Percentiles rank a stretch among this genome's conserved stretches.
These are phyloP conservation scores for Pseudogymnoascus verrucosus DNA, from an alignment of 2,329 filamentous ascomycete species.

Conservation along the genomic window DNA sequence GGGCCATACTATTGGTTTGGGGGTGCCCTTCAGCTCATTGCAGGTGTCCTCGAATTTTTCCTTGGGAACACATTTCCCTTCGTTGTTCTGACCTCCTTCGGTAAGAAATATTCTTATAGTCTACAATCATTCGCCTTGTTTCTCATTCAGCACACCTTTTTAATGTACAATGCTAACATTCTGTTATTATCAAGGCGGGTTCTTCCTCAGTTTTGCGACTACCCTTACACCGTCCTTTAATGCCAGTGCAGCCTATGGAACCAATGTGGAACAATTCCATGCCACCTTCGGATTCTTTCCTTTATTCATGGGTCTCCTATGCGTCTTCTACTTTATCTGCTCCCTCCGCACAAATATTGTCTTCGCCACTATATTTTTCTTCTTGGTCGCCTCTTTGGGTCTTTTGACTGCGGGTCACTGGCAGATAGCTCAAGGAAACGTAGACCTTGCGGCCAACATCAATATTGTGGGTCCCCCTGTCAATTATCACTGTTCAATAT, in stretches of 20 bases:
- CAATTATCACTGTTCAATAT: background rate
- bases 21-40: conserved; percentile 42
- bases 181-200: conserved; percentile 31
- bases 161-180: background rate
- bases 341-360: conserved; percentile 63
- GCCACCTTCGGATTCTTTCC: conserved; percentile 47
- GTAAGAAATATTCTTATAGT: background rate
- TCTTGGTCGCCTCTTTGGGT: conserved; percentile 50
- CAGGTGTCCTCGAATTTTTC: conserved; percentile 45
- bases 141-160: conserved; percentile 17
- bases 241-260: conserved; percentile 36
- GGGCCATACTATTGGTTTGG: conserved; percentile 42
- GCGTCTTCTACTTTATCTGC: conserved; percentile 60
- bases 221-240: conserved; percentile 45
- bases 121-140: background rate
- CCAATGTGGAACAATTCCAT: conserved; percentile 22
- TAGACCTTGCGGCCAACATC: background rate
- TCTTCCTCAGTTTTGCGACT: conserved; percentile 47
- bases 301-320: conserved; percentile 58
- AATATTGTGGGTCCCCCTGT: background rate
- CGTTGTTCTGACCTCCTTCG: conserved; percentile 44
- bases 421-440: conserved; percentile 35
- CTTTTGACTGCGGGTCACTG: conserved; percentile 55
- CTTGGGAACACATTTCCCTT: conserved; percentile 50
- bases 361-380: conserved; percentile 62